phyloP scores from a whole-genome alignment of 768 basidiomycete species.

The Sutorius australiensis region DNA sequence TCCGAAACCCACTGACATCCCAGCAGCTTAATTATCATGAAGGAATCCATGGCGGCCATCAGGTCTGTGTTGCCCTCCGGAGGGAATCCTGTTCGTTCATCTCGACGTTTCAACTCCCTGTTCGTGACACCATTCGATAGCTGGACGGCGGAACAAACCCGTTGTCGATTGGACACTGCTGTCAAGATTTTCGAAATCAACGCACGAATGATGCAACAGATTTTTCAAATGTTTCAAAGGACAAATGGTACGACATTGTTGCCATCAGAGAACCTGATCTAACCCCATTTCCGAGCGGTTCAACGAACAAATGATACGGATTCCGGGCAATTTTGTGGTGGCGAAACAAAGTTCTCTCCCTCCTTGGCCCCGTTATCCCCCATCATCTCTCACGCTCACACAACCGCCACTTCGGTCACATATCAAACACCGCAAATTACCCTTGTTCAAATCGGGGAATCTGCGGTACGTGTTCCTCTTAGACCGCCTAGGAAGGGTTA shows the following conservation, averaged over 20 bases:
- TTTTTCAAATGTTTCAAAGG: background rate
- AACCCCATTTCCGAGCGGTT: background rate
- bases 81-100: background rate
- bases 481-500: background rate
- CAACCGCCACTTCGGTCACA: slow-evolving; percentile 9
- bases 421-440: background rate
- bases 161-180: background rate
- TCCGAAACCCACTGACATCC: background rate
- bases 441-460: background rate
- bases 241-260: background rate
- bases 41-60: background rate
- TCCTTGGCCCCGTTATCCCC: background rate
- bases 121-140: background rate
- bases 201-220: background rate
- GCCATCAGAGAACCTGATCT: background rate
- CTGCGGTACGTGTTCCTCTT: background rate
- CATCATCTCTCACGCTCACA: slow-evolving; percentile 10
- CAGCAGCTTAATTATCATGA: background rate
- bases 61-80: background rate
- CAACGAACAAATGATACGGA: background rate
- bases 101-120: no score
- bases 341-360: background rate
- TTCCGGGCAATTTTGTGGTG: background rate
- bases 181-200: background rate
- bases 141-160: background rate